phyloP scores from a whole-genome alignment of 2,329 filamentous ascomycete species.

The Pseudodiploospora longispora region DNA sequence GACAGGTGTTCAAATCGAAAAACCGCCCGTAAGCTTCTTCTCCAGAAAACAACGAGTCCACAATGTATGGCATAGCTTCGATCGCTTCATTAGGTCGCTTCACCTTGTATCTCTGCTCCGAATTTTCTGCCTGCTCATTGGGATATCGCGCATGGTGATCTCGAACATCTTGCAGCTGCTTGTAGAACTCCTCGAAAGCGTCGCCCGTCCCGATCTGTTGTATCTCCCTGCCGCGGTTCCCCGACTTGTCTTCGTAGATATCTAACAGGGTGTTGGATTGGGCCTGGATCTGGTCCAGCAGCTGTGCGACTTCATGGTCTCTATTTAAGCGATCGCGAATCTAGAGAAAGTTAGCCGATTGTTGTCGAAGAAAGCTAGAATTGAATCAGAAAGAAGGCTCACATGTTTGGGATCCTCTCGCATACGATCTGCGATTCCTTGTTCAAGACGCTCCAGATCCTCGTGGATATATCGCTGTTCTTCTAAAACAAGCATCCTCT shows the following conservation, averaged over 20 bases:
- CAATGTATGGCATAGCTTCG: constrained; percentile 55
- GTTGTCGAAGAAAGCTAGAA: constrained; percentile 8
- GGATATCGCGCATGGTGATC: constrained; percentile 86
- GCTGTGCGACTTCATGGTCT: constrained; percentile 84
- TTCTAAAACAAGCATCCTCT: constrained; percentile 74
- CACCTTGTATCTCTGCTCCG: constrained; percentile 82
- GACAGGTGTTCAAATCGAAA: constrained; percentile 75
- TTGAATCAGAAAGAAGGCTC: constrained; percentile 26
- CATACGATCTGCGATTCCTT: constrained; percentile 83
- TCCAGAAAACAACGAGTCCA: constrained; percentile 90
- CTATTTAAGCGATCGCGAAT: constrained; percentile 82
- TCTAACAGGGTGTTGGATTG: constrained; percentile 74
- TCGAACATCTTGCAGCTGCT: constrained; percentile 71
- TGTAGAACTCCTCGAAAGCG: constrained; percentile 85
- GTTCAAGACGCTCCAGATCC: constrained; percentile 91
- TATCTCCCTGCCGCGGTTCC: constrained; percentile 67
- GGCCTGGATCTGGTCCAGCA: constrained; percentile 77
- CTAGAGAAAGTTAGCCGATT: constrained; percentile 32
- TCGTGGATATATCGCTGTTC: constrained; percentile 92
- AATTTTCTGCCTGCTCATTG: constrained; percentile 89
- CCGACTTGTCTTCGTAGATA: constrained; percentile 75
- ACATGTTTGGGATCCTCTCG: constrained; percentile 84
- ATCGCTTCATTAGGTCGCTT: constrained; percentile 57
- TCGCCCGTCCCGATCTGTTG: constrained; percentile 79
- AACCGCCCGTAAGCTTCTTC: constrained; percentile 92